A percentile compares a stretch with the other conserved stretches of the same genome.
Conservation (phyloP, 257 asterid genomes). For the Jacaranda copaia region DNA sequence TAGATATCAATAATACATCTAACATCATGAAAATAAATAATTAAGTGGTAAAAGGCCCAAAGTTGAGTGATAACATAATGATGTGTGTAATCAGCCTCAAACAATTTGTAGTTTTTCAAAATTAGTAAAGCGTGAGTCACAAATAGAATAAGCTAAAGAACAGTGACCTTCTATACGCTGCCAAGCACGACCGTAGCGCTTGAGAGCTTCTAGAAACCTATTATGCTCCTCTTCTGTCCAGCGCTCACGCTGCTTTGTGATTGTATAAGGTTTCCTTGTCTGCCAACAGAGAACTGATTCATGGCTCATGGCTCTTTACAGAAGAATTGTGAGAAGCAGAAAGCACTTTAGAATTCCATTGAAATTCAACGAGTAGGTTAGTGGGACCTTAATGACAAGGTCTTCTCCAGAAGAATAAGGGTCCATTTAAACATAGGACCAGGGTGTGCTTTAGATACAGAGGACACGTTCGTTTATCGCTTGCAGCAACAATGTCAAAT, state of each 20-base stretch:
- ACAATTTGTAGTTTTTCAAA: slow-evolving; percentile 8
- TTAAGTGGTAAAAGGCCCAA: background rate
- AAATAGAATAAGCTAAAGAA: slow-evolving; percentile 31
- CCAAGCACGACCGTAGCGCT: slow-evolving; percentile 99
- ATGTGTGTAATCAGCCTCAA: slow-evolving; percentile 26
- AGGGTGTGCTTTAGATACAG: slow-evolving; percentile 56
- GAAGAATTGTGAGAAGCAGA: slow-evolving; percentile 21
- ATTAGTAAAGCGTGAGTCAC: slow-evolving; percentile 16
- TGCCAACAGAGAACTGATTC: slow-evolving; percentile 40
- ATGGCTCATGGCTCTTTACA: slow-evolving; percentile 13
- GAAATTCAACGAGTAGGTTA: slow-evolving; percentile 6
- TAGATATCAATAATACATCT: slow-evolving; percentile 34
- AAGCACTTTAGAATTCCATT: slow-evolving; percentile 12
- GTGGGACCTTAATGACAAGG: slow-evolving; percentile 68
- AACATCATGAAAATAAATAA: slow-evolving; percentile 30
- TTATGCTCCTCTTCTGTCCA: slow-evolving; percentile 99
- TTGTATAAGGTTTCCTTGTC: slow-evolving; percentile 96
- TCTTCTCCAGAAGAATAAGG: slow-evolving; percentile 91
- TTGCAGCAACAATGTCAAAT: slow-evolving; percentile 47
- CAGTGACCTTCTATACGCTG: slow-evolving; percentile 93
- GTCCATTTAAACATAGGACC: slow-evolving; percentile 70
- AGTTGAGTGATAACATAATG: slow-evolving; percentile 19
- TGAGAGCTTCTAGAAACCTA: slow-evolving; percentile 89
- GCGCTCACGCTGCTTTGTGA: slow-evolving; percentile 95
- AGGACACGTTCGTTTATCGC: slow-evolving; percentile 50